Base-by-base conservation (phyloP, 305 asterid genomes). In the Plantago coronopus region DNA sequence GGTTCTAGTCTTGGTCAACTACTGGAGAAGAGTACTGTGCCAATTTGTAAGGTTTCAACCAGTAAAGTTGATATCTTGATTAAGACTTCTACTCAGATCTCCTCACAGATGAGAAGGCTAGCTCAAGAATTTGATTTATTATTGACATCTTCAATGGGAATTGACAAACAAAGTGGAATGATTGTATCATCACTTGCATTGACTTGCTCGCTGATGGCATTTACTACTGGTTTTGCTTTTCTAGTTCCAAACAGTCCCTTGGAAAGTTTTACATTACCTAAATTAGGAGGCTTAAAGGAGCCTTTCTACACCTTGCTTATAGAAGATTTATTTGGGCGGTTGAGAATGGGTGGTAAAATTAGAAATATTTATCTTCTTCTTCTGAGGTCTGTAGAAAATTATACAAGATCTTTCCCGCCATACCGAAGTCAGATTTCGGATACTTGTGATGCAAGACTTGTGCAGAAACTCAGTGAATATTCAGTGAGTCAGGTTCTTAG, bases 121-220 rank as follows among this genome's bases (percentile, higher is more conserved):
- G 90, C 86, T 50, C 75, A 58, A 40, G 96, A 89, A 74, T 81
- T 71, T 40, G 98, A 93, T 73, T 66, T 93, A 17, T 73, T 93
- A 17, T 67, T 74, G 68, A 25, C 64, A 15, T 81, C 94, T 67
- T 81, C 75, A 71, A 54, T 70, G 61, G 91, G 79, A 62, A 81
- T 84, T 79, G 96, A 83, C 74, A 72, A 69, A 65, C 73, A 72
- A 55, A 84, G 91, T 73, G 59, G 67, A 65, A 66, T 44, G 78
- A 67, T 74, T 50, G 63, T 93, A 69, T 87, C 89, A 10, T 74
- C 77, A 17, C 81, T 89, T 68, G 90, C 96, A 31, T 64, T 81
- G 71, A 64, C 84, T 76, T 93, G 96, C 78, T 93, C 97, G n/a
- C 59, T 89, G 31, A 61, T 93, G 81, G 97, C 98, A 67, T 93